A percentile compares a stretch with the other conserved stretches of the same genome.
Evolutionary conservation across 352 stramenopile genomes (phyloP).

Genomic region (Phytophthora boehmeriae): DNA sequence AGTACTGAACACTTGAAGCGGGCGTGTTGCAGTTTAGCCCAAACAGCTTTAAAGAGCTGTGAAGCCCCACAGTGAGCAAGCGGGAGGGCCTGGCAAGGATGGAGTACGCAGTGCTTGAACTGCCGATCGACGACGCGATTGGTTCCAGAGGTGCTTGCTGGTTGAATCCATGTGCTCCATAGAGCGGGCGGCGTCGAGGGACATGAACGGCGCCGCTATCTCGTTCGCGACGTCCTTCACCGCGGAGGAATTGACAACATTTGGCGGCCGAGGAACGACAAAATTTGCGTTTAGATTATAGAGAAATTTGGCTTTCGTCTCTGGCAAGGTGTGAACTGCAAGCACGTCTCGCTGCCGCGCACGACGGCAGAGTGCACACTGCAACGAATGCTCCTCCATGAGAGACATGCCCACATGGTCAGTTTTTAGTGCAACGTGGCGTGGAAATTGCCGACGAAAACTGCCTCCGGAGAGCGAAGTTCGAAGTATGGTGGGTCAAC

Average conservation of each 20-base stretch:
- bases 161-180: constrained; percentile 15
- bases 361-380: too few species aligned
- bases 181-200: constrained; percentile 19
- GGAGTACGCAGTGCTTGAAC: neutral
- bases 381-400: too few species aligned
- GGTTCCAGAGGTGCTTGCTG: constrained; percentile 2
- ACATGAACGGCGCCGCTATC: constrained; percentile 1
- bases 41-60: constrained; percentile 3
- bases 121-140: constrained; percentile 1
- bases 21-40: neutral
- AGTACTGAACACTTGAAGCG: constrained; percentile 28
- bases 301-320: constrained; percentile 5
- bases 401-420: too few species aligned
- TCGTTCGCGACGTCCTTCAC: constrained; percentile 22
- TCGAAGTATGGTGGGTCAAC: too few species aligned
- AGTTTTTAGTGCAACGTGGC: too few species aligned
- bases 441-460: too few species aligned
- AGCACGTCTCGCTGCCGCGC: neutral
- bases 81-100: neutral
- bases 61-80: neutral
- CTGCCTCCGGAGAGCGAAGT: too few species aligned
- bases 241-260: constrained; percentile 8
- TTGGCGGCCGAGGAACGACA: constrained; percentile 8
- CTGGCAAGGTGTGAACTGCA: too few species aligned
- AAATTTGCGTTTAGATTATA: constrained; percentile 11